Percentiles rank a stretch among this genome's conserved stretches.
Evolutionary conservation across 306 rosid genomes (phyloP).

Genomic region (Ammopiptanthus mongolicus): DNA sequence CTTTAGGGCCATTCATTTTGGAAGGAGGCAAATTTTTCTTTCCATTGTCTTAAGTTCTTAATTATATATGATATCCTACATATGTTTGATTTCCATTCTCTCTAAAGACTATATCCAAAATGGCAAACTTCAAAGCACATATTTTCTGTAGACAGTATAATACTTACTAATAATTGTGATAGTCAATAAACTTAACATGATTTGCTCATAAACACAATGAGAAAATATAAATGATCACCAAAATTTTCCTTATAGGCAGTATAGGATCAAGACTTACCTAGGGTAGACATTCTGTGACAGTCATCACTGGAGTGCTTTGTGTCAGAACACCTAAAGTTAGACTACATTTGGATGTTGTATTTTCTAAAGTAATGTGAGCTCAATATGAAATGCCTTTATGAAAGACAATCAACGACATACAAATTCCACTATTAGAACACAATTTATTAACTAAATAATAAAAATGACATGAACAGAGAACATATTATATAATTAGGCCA

Average conservation of each 20-base stretch:
- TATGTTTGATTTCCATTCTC: not conserved
- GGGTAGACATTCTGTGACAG: slow-evolving; percentile 82
- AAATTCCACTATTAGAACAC: not conserved
- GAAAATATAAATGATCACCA: not conserved
- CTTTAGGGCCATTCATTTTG: no score
- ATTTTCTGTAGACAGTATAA: not conserved
- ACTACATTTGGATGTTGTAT: slow-evolving; percentile 91
- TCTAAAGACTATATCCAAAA: not conserved
- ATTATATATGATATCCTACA: not conserved
- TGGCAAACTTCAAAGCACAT: not conserved
- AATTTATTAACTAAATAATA: slow-evolving; percentile 8
- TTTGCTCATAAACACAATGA: not conserved
- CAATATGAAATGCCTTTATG: slow-evolving; percentile 87
- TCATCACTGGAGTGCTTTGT: slow-evolving; percentile 91
- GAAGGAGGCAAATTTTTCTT: not conserved
- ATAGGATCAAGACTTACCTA: slow-evolving; percentile 43
- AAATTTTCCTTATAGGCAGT: slow-evolving; percentile 7
- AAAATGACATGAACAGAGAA: not conserved
- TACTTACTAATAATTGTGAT: not conserved
- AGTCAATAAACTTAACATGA: not conserved
- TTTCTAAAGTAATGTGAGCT: slow-evolving; percentile 83
- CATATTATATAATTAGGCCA: slow-evolving; percentile 27
- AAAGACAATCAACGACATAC: not conserved
- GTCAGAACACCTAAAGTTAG: slow-evolving; percentile 95
- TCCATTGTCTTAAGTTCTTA: not conserved